Percentiles rank a stretch among this genome's conserved stretches.
Evolutionary conservation across 441 rosid genomes (phyloP).

Genomic region (Erysimum cheiri): DNA sequence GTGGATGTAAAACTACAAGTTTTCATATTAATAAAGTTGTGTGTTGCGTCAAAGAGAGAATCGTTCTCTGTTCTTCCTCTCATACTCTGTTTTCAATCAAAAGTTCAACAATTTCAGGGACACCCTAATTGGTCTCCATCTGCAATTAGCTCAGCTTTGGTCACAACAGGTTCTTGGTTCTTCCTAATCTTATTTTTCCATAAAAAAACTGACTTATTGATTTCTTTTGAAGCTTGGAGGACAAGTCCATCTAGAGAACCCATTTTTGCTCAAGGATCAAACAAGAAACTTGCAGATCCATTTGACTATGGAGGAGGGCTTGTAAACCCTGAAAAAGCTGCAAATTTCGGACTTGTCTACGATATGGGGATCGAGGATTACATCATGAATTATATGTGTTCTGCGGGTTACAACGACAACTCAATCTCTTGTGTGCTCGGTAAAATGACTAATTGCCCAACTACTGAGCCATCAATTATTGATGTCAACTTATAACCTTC

Average conservation of each 20-base stretch:
- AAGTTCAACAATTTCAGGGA: too few species aligned
- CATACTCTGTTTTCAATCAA: too few species aligned
- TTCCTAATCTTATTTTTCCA: neutral
- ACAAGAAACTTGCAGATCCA: conserved; percentile 51
- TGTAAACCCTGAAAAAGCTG: conserved; percentile 58
- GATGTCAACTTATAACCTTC: conserved; percentile 64
- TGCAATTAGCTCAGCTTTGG: conserved; percentile 51
- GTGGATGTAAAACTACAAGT: too few species aligned
- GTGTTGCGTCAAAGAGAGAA: too few species aligned
- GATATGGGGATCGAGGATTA: conserved; percentile 41
- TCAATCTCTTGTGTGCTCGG: conserved; percentile 37
- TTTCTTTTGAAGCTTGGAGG: conserved; percentile 50
- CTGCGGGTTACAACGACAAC: conserved; percentile 45
- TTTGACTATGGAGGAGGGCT: conserved; percentile 72
- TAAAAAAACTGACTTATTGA: neutral
- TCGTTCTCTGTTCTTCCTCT: too few species aligned
- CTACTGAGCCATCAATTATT: conserved; percentile 48
- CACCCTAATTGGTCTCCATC: conserved; percentile 55
- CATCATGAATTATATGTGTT: conserved; percentile 54
- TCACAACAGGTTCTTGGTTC: conserved; percentile 45
- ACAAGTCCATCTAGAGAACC: conserved; percentile 51
- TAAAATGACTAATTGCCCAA: conserved; percentile 30
- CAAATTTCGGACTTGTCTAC: conserved; percentile 62
- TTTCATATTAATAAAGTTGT: too few species aligned
- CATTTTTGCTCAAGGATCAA: conserved; percentile 52